Conservation (phyloP, 352 stramenopile species). For the Albugo laibachii region DNA sequence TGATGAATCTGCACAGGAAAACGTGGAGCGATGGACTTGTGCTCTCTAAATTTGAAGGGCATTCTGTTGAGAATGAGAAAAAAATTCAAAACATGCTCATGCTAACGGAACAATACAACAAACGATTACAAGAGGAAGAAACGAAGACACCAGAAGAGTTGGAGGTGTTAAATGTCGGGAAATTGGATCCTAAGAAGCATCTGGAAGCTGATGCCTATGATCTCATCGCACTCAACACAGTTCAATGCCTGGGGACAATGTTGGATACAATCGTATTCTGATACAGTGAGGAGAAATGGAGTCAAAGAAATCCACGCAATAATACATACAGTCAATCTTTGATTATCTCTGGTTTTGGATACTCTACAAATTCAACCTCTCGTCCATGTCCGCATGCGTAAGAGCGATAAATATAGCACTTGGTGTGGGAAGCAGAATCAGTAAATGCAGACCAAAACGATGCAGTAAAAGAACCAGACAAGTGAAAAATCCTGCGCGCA, state of each 20-base stretch:
- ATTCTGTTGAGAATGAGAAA: slow-evolving; percentile 83
- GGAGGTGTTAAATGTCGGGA: slow-evolving; percentile 95
- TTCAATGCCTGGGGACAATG: slow-evolving; percentile 97
- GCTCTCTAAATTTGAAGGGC: slow-evolving; percentile 90
- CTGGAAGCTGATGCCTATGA: slow-evolving; percentile 89
- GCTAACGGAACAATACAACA: slow-evolving; percentile 94
- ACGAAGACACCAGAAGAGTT: slow-evolving; percentile 96
- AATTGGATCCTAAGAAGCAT: slow-evolving; percentile 89
- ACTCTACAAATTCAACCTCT: no score
- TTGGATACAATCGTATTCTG: slow-evolving; percentile 98
- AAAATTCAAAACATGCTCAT: slow-evolving; percentile 88
- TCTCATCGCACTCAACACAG: slow-evolving; percentile 96
- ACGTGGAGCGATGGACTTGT: slow-evolving; percentile 93
- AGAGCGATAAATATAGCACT: no score
- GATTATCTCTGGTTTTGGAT: no score
- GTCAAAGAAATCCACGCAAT: no score
- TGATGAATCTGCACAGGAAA: slow-evolving; percentile 98
- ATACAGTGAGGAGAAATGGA: no score
- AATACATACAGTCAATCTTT: no score
- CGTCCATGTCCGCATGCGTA: no score
- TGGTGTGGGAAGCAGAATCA: no score
- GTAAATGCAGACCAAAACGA: no score
- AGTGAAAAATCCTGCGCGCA: no score
- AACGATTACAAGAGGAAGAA: slow-evolving; percentile 86
- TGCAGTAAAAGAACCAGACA: no score